Percentiles rank a stretch among this genome's conserved stretches.
Evolutionary conservation across 83 land plant genomes (phyloP).

Genomic region (Diphasiastrum complanatum): DNA sequence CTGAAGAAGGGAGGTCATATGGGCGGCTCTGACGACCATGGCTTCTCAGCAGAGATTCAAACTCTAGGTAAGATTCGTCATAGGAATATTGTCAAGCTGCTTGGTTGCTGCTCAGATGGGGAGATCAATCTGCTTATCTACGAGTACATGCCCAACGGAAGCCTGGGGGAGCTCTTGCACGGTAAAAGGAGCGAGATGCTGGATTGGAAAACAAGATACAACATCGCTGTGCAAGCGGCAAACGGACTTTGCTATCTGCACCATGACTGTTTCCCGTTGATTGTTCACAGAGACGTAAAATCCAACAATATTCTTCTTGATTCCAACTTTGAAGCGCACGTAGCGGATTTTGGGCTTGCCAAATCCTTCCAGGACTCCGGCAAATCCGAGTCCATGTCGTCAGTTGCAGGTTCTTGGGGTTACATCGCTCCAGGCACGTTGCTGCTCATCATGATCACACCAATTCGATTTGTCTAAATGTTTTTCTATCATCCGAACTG

Average conservation of each 20-base stretch:
- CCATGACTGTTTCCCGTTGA: constrained; percentile 64
- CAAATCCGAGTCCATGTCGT: constrained; percentile 67
- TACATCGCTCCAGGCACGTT: constrained; percentile 79
- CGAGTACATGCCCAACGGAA: constrained; percentile 83
- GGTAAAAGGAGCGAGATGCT: constrained; percentile 54
- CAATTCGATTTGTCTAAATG: too few species aligned
- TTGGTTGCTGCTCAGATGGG: constrained; percentile 62
- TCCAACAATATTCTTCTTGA: constrained; percentile 84
- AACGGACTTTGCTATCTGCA: constrained; percentile 74
- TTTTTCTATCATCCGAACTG: too few species aligned
- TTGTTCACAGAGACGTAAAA: constrained; percentile 74
- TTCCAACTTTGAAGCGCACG: constrained; percentile 57
- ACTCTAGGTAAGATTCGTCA: constrained; percentile 67
- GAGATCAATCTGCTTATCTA: constrained; percentile 63
- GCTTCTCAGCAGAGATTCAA: constrained; percentile 66
- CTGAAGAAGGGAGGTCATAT: too few species aligned
- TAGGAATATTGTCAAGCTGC: constrained; percentile 56
- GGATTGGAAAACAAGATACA: constrained; percentile 55
- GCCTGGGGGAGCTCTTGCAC: constrained; percentile 70
- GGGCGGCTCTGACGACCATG: constrained; percentile 37
- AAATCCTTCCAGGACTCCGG: constrained; percentile 45
- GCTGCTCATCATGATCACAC: too few species aligned
- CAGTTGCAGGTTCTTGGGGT: constrained; percentile 80
- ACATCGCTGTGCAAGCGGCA: constrained; percentile 68
- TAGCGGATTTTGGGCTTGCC: constrained; percentile 82